Evolutionary conservation across 768 basidiomycete species (phyloP).

Genomic region (Leucosporidium scottii): DNA sequence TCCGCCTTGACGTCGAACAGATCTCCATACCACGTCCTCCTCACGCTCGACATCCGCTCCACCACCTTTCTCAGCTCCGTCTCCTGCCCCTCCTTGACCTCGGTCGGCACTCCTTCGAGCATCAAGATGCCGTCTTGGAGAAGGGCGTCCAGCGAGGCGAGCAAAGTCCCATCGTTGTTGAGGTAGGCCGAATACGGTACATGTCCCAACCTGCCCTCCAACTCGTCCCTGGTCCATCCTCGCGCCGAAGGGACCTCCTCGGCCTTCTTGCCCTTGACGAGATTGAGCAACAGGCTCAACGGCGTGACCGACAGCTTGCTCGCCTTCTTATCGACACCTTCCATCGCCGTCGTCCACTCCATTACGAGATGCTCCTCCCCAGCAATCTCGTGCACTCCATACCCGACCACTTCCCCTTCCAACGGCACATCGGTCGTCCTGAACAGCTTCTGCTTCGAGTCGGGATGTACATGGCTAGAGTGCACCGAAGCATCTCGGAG

Average conservation of each 20-base stretch:
- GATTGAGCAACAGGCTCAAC: constrained; percentile 34
- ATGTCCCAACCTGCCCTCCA: constrained; percentile 47
- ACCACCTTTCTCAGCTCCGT: constrained; percentile 68
- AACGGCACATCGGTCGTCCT: constrained; percentile 58
- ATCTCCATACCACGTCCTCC: constrained; percentile 81
- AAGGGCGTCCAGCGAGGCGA: constrained; percentile 61
- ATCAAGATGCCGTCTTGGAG: constrained; percentile 66
- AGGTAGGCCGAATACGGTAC: constrained; percentile 50
- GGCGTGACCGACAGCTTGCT: constrained; percentile 27
- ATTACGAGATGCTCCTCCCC: constrained; percentile 41
- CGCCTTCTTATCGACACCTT: constrained; percentile 2
- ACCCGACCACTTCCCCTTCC: constrained; percentile 48
- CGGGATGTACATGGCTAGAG: constrained; percentile 63
- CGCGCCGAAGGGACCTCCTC: not conserved
- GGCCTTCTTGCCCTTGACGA: not conserved
- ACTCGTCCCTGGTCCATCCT: constrained; percentile 43
- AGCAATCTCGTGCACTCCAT: constrained; percentile 44
- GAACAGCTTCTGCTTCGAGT: constrained; percentile 69
- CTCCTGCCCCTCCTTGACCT: constrained; percentile 52
- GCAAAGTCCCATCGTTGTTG: constrained; percentile 48
- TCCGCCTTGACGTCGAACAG: constrained; percentile 57
- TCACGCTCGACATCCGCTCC: constrained; percentile 62
- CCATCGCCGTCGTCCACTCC: constrained; percentile 55
- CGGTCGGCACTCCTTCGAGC: constrained; percentile 61
- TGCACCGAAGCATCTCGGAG: constrained; percentile 80